A percentile compares a stretch with the other conserved stretches of the same genome.
These are phyloP conservation scores for Royoungia palumana DNA, from an alignment of 768 basidiomycete genomes.

Conservation along the genomic window DNA sequence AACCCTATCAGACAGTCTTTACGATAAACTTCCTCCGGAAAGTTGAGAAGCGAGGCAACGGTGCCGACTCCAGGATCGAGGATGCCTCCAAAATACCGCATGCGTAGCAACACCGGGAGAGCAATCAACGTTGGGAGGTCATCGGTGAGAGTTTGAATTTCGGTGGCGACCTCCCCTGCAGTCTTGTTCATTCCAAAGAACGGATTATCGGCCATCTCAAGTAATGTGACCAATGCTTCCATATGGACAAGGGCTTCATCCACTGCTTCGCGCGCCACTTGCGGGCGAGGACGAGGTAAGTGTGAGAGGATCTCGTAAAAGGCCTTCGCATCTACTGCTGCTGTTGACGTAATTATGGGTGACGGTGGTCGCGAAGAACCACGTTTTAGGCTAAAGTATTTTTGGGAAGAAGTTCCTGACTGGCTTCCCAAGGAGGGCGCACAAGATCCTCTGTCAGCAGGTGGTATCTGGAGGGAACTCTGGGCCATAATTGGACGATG, in stretches of 20 bases:
- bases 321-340: constrained; percentile 56
- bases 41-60: constrained; percentile 53
- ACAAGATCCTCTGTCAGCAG: constrained; percentile 42
- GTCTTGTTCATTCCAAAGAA: constrained; percentile 19
- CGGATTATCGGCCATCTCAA: constrained; percentile 47
- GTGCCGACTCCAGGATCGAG: constrained; percentile 17
- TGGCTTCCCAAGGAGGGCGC: constrained; percentile 42
- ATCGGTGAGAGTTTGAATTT: constrained; percentile 53
- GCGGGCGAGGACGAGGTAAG: constrained; percentile 62
- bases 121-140: constrained; percentile 74
- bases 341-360: constrained; percentile 42
- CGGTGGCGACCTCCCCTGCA: constrained; percentile 29
- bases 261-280: constrained; percentile 74
- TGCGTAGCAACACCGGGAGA: constrained; percentile 61
- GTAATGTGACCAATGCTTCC: constrained; percentile 50
- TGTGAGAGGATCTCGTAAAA: constrained; percentile 57
- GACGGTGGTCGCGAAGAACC: constrained; percentile 67
- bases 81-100: constrained; percentile 27
- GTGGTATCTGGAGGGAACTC: constrained; percentile 34
- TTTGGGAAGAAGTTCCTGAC: constrained; percentile 53
- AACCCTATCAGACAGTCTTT: constrained; percentile 70
- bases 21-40: constrained; percentile 63
- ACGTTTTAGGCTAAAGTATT: constrained; percentile 63
- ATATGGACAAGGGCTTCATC: constrained; percentile 74
- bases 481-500: constrained; percentile 51